Evolutionary conservation across 257 asterid species (phyloP), one percentile per base, ranked within the genome.

Genomic region (Solanum rostratum): DNA sequence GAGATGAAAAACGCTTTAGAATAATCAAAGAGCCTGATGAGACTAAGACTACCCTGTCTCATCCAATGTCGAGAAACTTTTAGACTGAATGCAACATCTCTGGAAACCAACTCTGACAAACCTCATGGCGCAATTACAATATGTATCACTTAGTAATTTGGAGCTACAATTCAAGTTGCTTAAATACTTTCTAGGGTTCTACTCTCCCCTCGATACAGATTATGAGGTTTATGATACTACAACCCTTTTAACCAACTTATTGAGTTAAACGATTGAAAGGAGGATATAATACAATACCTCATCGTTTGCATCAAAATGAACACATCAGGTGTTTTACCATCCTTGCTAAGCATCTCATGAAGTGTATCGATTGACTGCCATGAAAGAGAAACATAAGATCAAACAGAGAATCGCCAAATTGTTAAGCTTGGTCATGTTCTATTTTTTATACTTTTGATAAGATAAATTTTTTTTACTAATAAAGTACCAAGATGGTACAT

Each of bases 341-440:
- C 98, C 89, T 88, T 94, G 87, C 87, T 92, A 50, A 97, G 94
- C 94, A 97, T 91, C 86, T 90, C 95, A 83, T 87, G 24, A 80
- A 97, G 98, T 76, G 87, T 88, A 29, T 95, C 98, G 82, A 90
- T 89, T 69, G 97, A 98, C 98, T 97, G 90, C 88, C 90, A 86
- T 68, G 79, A 83, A 85, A 55, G 82, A 68, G 57, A 87, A 84
- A 85, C 78, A 69, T 41, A 78, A 86, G 84, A 81, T 79, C 53
- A 50, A 86, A 60, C 49, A 27, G 62, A 19, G 80, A 80, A 79
- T 69, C 14, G 27, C 46, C 50, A 46, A 37, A 53, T 22, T 29
- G 18, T 16, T 22, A 19, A 82, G 62, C n/a, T 52, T 76, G 82
- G 14, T 62, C 82, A 14, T 49, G 60, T 16, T 76, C 76, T 15